A percentile compares a stretch with the other conserved stretches of the same genome.
These are phyloP conservation scores for Chlamydomonas schloesseri DNA, from an alignment of 139 green algal species.

Conservation along the genomic window DNA sequence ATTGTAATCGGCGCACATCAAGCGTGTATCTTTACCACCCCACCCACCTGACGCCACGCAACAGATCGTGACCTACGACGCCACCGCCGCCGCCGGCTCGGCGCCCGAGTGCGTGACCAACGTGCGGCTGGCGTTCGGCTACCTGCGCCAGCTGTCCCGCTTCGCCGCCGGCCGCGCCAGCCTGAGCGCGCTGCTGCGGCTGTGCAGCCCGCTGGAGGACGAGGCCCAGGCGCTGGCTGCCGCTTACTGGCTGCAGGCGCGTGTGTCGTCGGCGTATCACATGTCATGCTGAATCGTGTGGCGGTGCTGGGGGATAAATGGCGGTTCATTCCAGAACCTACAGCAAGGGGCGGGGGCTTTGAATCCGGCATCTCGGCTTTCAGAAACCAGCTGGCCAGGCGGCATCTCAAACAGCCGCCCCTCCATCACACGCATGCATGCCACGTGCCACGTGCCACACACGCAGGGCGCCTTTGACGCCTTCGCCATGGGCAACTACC, in stretches of 20 bases:
- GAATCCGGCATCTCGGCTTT: no score
- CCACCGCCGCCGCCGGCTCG: constrained; percentile 58
- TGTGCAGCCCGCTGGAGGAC: constrained; percentile 46
- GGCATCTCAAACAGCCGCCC: no score
- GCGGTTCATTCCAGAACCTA: no score
- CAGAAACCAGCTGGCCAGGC: no score
- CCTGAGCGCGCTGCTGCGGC: constrained; percentile 54
- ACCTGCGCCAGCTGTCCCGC: constrained; percentile 25
- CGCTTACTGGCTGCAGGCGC: constrained; percentile 74
- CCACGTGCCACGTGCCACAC: neutral
- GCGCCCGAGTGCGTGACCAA: constrained; percentile 55
- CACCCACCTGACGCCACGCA: no score
- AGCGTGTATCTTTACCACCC: no score
- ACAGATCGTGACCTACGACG: constrained; percentile 68
- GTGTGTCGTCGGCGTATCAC: no score
- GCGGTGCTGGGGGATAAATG: no score
- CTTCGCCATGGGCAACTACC: constrained; percentile 85
- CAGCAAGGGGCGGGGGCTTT: no score
- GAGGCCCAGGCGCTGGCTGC: constrained; percentile 16
- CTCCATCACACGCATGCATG: neutral
- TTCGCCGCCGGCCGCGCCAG: constrained; percentile 22
- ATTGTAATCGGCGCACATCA: no score
- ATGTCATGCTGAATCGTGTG: no score
- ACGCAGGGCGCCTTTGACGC: constrained; percentile 76
- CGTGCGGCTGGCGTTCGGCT: constrained; percentile 53